Percentiles rank a stretch among this genome's conserved stretches.
Conservation (phyloP, 139 green algal genomes). For the Spirogloea muscicola region DNA sequence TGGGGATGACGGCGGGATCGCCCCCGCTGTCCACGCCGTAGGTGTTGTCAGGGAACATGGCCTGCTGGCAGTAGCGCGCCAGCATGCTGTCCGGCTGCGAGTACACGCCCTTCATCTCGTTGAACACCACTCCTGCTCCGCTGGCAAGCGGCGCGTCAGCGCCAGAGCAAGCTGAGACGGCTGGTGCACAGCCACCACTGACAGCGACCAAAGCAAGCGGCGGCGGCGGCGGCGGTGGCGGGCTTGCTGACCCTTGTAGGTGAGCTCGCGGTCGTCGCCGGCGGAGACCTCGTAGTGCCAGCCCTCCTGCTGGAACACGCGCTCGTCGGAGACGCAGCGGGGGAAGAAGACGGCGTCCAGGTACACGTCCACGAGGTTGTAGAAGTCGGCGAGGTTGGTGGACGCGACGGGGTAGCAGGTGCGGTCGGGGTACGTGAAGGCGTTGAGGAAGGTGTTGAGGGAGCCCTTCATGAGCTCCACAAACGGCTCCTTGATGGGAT, state of each 20-base stretch:
- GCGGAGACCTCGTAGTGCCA: constrained; percentile 92
- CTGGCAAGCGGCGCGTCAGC: too few species aligned
- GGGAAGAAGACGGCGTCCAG: constrained; percentile 96
- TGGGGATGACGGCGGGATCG: constrained; percentile 83
- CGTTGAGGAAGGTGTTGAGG: constrained; percentile 98
- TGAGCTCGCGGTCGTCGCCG: too few species aligned
- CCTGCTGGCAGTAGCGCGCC: constrained; percentile 70
- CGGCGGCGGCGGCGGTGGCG: too few species aligned
- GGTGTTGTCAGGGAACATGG: constrained; percentile 61
- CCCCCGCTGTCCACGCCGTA: constrained; percentile 89
- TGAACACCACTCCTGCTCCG: constrained; percentile 94
- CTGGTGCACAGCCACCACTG: too few species aligned
- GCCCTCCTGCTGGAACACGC: constrained; percentile 89
- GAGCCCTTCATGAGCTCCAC: constrained; percentile 96
- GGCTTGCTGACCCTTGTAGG: constrained; percentile 42
- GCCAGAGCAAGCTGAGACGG: too few species aligned
- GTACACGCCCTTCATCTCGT: constrained; percentile 99
- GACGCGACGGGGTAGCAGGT: constrained; percentile 97
- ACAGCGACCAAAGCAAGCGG: too few species aligned
- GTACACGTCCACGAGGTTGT: constrained; percentile 99
- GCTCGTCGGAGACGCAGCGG: constrained; percentile 75
- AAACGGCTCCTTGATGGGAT: constrained; percentile 89
- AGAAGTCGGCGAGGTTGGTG: constrained; percentile 82
- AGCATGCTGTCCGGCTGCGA: constrained; percentile 86
- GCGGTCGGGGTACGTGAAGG: constrained; percentile 98